A percentile compares a stretch with the other conserved stretches of the same genome.
Conservation (phyloP, 768 basidiomycete species). For the Tubosaeta sp. region DNA sequence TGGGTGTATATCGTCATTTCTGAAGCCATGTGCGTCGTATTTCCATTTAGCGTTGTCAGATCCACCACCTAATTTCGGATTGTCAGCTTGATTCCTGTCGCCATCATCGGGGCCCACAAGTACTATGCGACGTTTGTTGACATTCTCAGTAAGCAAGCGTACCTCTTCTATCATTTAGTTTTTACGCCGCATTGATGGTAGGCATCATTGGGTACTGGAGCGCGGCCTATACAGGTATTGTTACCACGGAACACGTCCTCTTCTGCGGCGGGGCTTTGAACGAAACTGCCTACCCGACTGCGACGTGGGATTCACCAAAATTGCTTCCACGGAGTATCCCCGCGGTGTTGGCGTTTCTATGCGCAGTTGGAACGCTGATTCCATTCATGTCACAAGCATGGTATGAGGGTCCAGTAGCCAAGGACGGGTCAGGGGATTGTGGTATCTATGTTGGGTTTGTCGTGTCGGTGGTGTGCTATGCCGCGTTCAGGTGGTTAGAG, state of each 20-base stretch:
- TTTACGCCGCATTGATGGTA: constrained; percentile 7
- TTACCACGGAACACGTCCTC: constrained; percentile 42
- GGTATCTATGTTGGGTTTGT: constrained; percentile 40
- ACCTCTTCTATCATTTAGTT: not conserved
- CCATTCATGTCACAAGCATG: constrained; percentile 51
- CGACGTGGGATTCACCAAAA: constrained; percentile 32
- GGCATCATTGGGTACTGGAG: constrained; percentile 47
- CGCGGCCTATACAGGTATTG: constrained; percentile 34
- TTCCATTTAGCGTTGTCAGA: not conserved
- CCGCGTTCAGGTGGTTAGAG: constrained; percentile 27
- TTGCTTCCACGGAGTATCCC: constrained; percentile 41
- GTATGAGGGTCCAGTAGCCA: constrained; percentile 49
- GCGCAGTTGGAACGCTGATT: constrained; percentile 37
- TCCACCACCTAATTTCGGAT: not conserved
- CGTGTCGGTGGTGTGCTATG: constrained; percentile 31
- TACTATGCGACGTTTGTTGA: constrained; percentile 46
- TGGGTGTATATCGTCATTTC: constrained; percentile 45
- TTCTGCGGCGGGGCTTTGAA: constrained; percentile 37
- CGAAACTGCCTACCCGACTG: constrained; percentile 32
- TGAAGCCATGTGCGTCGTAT: constrained; percentile 38
- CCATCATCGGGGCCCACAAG: constrained; percentile 41
- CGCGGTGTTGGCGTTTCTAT: constrained; percentile 38
- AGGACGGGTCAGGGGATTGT: constrained; percentile 43
- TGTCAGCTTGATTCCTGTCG: constrained; percentile 41
- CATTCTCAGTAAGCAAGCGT: constrained; percentile 29